Percentiles rank a stretch among this genome's conserved stretches.
Conservation (phyloP, 108 stramenopile species). For the Stephanodiscus triporus region DNA sequence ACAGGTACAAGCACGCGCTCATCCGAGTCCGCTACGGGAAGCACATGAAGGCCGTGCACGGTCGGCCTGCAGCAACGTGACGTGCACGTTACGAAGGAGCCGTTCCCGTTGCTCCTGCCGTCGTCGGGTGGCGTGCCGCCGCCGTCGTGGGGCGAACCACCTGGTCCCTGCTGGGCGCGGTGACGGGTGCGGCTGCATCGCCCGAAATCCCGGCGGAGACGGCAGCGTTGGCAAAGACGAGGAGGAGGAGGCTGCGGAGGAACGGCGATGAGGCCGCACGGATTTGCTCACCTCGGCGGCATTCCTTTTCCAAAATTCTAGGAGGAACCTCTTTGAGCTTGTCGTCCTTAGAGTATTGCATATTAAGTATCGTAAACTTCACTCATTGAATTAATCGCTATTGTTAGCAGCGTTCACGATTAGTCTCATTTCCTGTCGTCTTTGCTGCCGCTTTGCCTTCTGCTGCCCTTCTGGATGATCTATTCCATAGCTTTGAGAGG, state of each 20-base stretch:
- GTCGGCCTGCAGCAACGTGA: not conserved
- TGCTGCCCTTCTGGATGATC: too few relatives aligned
- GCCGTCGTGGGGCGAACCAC: not conserved
- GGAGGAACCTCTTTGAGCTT: constrained; percentile 4
- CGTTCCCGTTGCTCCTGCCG: not conserved
- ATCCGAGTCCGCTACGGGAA: constrained; percentile 7
- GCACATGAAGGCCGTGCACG: constrained; percentile 11
- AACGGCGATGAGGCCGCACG: not conserved
- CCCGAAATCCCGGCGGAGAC: not conserved
- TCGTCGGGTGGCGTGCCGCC: too few relatives aligned
- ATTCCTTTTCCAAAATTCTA: constrained; percentile 1
- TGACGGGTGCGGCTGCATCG: not conserved
- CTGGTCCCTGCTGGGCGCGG: not conserved
- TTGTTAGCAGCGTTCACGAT: too few relatives aligned
- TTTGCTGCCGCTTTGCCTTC: too few relatives aligned
- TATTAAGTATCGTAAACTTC: not conserved
- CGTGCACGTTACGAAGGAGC: constrained; percentile 2
- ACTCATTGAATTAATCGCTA: not conserved
- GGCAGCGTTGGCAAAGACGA: not conserved
- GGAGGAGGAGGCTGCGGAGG: not conserved
- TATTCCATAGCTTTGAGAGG: too few relatives aligned
- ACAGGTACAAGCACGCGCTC: not conserved
- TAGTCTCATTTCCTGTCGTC: too few relatives aligned
- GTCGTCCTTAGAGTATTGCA: not conserved
- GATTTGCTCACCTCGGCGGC: constrained; percentile 8